Evolutionary conservation across 1,284 basidiomycete species (phyloP).

Genomic region (Tylopilus orsonianus): DNA sequence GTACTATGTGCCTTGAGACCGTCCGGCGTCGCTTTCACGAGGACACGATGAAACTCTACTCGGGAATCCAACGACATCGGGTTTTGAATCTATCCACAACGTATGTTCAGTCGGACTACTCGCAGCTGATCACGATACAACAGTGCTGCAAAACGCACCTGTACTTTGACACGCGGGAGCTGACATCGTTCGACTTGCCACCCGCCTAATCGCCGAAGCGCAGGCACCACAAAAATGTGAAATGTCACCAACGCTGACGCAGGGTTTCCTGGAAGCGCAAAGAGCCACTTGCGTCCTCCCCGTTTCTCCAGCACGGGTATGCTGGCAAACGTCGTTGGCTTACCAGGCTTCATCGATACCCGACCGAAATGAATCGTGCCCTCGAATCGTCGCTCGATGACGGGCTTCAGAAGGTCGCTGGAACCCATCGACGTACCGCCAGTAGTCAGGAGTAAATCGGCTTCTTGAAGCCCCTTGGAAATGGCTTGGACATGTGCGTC

Average conservation of each 20-base stretch:
- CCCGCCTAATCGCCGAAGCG: conserved; percentile 72
- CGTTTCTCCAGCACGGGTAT: conserved; percentile 43
- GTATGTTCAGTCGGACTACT: not conserved
- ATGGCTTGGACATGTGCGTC: conserved; percentile 62
- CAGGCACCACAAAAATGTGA: conserved; percentile 82
- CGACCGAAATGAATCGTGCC: conserved; percentile 83
- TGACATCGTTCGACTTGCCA: conserved; percentile 56
- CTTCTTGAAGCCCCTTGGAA: conserved; percentile 52
- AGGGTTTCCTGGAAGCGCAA: conserved; percentile 87
- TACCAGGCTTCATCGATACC: conserved; percentile 69
- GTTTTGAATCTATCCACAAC: conserved; percentile 48
- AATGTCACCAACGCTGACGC: conserved; percentile 89
- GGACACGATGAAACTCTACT: conserved; percentile 80
- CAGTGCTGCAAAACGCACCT: conserved; percentile 41
- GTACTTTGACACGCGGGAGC: conserved; percentile 64
- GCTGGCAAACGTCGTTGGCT: conserved; percentile 86
- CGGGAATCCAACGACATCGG: conserved; percentile 70
- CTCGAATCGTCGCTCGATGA: conserved; percentile 75
- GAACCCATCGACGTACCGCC: conserved; percentile 92
- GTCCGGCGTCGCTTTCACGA: conserved; percentile 47
- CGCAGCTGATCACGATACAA: not conserved
- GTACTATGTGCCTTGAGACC: conserved; percentile 72
- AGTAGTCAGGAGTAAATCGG: conserved; percentile 80
- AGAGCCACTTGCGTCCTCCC: conserved; percentile 56
- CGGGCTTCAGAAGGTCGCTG: conserved; percentile 82